Evolutionary conservation across 2,329 filamentous ascomycete genomes (phyloP).

Genomic region (Penicillium sp.): DNA sequence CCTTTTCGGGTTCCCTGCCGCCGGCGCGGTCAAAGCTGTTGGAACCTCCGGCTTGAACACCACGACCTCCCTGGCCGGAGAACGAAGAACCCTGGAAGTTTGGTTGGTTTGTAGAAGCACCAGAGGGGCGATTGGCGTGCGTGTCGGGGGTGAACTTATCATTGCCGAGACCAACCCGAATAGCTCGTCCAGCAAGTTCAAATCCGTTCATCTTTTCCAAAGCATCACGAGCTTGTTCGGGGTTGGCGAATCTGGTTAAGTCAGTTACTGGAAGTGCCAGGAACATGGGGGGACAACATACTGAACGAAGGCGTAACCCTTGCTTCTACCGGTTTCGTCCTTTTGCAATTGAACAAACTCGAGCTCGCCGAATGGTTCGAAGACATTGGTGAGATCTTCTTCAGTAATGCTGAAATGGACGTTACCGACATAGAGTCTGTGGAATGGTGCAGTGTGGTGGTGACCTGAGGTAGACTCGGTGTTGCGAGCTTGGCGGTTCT

Average conservation of each 20-base stretch:
- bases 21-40: constrained; percentile 82
- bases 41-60: constrained; percentile 65
- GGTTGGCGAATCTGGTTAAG: constrained; percentile 67
- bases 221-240: constrained; percentile 82
- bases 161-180: constrained; percentile 97
- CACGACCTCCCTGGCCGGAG: constrained; percentile 79
- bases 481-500: constrained; percentile 90
- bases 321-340: constrained; percentile 79
- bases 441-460: constrained; percentile 82
- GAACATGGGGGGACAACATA: constrained; percentile 45
- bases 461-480: constrained; percentile 59
- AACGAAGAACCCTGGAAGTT: constrained; percentile 83
- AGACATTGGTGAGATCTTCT: constrained; percentile 87
- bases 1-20: constrained; percentile 79
- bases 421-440: constrained; percentile 96
- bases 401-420: constrained; percentile 99
- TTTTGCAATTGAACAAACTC: constrained; percentile 97
- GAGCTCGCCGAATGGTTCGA: constrained; percentile 93
- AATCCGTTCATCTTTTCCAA: constrained; percentile 99
- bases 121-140: constrained; percentile 85
- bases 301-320: constrained; percentile 98
- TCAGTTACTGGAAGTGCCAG: constrained; percentile 28
- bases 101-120: constrained; percentile 54
- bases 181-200: constrained; percentile 90
- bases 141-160: constrained; percentile 99